Evolutionary conservation across 2,329 filamentous ascomycete species (phyloP).

Genomic region (Conoideocrella luteorostrata): DNA sequence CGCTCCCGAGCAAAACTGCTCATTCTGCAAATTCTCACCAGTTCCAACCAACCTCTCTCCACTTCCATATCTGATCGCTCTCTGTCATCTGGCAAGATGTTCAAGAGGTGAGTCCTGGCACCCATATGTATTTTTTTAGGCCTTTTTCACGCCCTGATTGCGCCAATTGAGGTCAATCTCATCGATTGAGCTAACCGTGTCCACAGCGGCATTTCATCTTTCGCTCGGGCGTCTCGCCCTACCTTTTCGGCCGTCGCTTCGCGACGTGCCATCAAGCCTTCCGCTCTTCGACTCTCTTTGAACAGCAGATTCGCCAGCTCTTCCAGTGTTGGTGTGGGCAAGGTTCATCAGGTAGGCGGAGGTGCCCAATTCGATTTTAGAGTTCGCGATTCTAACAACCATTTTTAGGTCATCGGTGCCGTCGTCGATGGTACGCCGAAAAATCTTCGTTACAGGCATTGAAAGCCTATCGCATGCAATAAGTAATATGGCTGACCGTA

Average conservation of each 20-base stretch:
- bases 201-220: slow-evolving; percentile 59
- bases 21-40: slow-evolving; percentile 43
- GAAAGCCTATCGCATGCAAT: background rate
- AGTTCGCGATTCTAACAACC: slow-evolving; percentile 31
- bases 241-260: slow-evolving; percentile 51
- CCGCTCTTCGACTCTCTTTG: slow-evolving; percentile 47
- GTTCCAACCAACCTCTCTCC: slow-evolving; percentile 48
- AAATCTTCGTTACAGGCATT: background rate
- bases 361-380: slow-evolving; percentile 4
- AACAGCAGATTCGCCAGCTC: slow-evolving; percentile 55
- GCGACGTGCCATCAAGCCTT: slow-evolving; percentile 52
- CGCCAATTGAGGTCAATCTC: slow-evolving; percentile 47
- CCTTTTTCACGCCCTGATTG: slow-evolving; percentile 15
- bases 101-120: slow-evolving; percentile 64
- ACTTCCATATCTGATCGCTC: slow-evolving; percentile 55
- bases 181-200: slow-evolving; percentile 39
- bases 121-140: slow-evolving; percentile 22
- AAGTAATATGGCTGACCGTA: slow-evolving; percentile 18
- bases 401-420: slow-evolving; percentile 91
- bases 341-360: slow-evolving; percentile 60
- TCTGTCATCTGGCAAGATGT: slow-evolving; percentile 70
- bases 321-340: slow-evolving; percentile 53
- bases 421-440: slow-evolving; percentile 85
- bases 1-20: slow-evolving; percentile 42
- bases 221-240: slow-evolving; percentile 56